Evolutionary conservation across 495 filamentous ascomycete species (phyloP).

Genomic region (Copromyces sp.): DNA sequence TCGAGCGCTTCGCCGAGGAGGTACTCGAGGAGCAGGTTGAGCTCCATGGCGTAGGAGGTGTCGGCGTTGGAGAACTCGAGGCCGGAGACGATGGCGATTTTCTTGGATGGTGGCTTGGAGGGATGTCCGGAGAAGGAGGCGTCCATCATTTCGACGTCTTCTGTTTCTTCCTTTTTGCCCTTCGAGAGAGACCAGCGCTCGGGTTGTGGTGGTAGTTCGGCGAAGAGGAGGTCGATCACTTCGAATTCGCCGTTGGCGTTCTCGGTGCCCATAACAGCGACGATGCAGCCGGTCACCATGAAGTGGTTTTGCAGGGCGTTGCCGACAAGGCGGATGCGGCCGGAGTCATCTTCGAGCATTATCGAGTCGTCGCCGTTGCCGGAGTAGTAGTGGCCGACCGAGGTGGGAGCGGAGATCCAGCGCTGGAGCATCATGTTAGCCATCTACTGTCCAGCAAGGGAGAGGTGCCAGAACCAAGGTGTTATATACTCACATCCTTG

Average conservation of each 20-base stretch:
- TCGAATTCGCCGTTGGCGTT: constrained; percentile 87
- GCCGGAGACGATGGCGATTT: constrained; percentile 85
- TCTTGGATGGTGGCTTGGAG: constrained; percentile 32
- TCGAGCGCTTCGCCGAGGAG: constrained; percentile 73
- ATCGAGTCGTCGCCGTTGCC: constrained; percentile 51
- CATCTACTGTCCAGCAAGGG: neutral
- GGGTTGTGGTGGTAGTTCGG: constrained; percentile 75
- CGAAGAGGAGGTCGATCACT: constrained; percentile 77
- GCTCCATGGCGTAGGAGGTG: constrained; percentile 54
- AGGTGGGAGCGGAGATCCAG: constrained; percentile 74
- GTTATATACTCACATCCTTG: constrained; percentile 58
- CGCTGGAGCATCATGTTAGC: constrained; percentile 41
- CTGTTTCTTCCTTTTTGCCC: constrained; percentile 19
- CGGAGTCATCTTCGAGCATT: constrained; percentile 94
- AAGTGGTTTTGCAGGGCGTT: constrained; percentile 49
- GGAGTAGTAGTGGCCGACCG: constrained; percentile 65
- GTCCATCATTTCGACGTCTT: constrained; percentile 37
- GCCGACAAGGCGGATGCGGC: constrained; percentile 75
- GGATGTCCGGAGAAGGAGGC: constrained; percentile 9
- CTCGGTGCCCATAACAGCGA: constrained; percentile 88
- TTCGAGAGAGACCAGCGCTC: constrained; percentile 56
- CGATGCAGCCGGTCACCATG: constrained; percentile 82
- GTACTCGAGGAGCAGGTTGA: constrained; percentile 76
- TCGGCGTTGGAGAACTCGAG: constrained; percentile 68
- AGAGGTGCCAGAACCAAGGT: neutral